Base-by-base conservation (phyloP, 495 filamentous ascomycete genomes). In the Trichodelitschia bisporula region DNA sequence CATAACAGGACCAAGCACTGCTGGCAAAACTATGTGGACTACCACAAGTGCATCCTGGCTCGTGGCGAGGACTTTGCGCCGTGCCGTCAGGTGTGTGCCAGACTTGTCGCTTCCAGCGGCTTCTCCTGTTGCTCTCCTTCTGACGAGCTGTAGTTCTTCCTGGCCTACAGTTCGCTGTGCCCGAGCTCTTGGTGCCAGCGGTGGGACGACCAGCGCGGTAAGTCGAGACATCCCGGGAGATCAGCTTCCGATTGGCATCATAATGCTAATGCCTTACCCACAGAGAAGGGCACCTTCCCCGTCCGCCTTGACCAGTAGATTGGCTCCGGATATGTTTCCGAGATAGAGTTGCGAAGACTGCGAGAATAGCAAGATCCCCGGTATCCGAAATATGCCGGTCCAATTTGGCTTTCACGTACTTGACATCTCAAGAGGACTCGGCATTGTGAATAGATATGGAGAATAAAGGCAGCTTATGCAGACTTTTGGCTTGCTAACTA, bases 1-100 rank as follows among this genome's bases (percentile, higher is more conserved):
- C 9, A 28, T 18, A 18, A 2, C 31, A 68, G 64, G 52, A 74
- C 69, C 50, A 74, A 76, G 59, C 69, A 76, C 55, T 93, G 79
- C 76, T 91, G 83, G 83, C 83, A 91, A 49, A 86, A 97, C 65
- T 99, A 99, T 58, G 89, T 99, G 63, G 89, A 99, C 58, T 95
- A 99, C 66, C 72, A 99, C 70, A 99, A 95, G 66, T 99, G 89
- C 61, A 74, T 90, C 54, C 58, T 75, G 50, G 84, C 83, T 53
- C 95, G 95, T 68, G 89, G 89, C 54, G 89, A 99, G 60, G 89
- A 95, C 51, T 99, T 95, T 55, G 68, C 75, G 38, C 89, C 89
- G 29, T 99, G 89, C 74, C 74, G 71, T 49, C 89, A 97, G 66
- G 83, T 90, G 70, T 30, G 43, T 28, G 18, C 26, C 15, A 31